Conservation (phyloP, 176 grass and related monocot genomes). For the Rhynchospora pubera region DNA sequence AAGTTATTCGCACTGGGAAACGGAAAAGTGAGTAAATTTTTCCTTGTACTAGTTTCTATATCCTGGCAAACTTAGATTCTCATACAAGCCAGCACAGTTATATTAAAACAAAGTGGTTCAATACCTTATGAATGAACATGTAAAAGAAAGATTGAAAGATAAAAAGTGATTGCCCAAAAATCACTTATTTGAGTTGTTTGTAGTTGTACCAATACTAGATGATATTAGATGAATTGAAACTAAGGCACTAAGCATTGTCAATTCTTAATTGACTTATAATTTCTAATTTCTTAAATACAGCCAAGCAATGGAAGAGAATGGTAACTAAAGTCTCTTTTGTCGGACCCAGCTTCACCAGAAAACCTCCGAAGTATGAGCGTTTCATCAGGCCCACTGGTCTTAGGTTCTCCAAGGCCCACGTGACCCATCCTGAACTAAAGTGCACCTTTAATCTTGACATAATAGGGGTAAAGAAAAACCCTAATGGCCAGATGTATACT, state of each 20-base stretch:
- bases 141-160: not conserved
- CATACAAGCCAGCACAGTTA: not conserved
- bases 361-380: slow-evolving; percentile 81
- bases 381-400: slow-evolving; percentile 78
- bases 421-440: slow-evolving; percentile 83
- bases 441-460: slow-evolving; percentile 91
- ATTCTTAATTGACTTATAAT: not conserved
- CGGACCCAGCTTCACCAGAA: slow-evolving; percentile 84
- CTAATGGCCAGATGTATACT: slow-evolving; percentile 88
- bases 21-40: slow-evolving; percentile 54
- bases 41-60: not conserved
- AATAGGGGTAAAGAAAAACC: slow-evolving; percentile 92
- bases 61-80: not conserved
- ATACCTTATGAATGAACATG: not conserved
- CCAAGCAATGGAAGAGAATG: slow-evolving; percentile 98
- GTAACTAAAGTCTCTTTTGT: slow-evolving; percentile 88
- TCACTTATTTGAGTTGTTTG: not conserved
- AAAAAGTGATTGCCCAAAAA: not conserved
- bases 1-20: slow-evolving; percentile 68
- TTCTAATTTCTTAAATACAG: slow-evolving; percentile 30
- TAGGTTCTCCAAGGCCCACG: slow-evolving; percentile 83
- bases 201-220: not conserved
- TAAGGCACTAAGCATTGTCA: not conserved
- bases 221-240: not conserved
- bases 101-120: not conserved